A percentile compares a stretch with the other conserved stretches of the same genome.
These are phyloP conservation scores for Pholiota adiposa DNA, from an alignment of 1,284 basidiomycete genomes.

Conservation along the genomic window DNA sequence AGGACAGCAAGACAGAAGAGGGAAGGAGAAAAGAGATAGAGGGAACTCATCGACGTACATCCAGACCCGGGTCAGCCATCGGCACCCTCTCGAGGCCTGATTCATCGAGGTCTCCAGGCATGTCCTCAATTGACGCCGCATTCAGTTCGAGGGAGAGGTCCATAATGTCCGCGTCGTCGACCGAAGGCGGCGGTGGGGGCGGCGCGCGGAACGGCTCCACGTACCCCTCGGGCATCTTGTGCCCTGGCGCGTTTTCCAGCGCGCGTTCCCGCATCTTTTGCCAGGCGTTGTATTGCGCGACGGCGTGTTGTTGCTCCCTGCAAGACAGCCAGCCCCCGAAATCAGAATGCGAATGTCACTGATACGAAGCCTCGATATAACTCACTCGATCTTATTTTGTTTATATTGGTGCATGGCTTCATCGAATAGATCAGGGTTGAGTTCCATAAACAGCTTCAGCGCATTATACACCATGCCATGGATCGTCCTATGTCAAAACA, in stretches of 20 bases:
- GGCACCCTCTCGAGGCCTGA: conserved; percentile 86
- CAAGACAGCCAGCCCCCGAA: background rate
- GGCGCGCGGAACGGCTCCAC: conserved; percentile 67
- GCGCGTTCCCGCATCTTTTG: conserved; percentile 78
- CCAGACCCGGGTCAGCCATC: conserved; percentile 86
- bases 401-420: conserved; percentile 95
- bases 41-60: conserved; percentile 57
- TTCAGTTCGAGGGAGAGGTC: conserved; percentile 89
- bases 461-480: conserved; percentile 99
- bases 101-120: conserved; percentile 77
- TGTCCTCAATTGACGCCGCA: conserved; percentile 83
- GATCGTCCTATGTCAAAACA: conserved; percentile 75
- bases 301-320: conserved; percentile 85
- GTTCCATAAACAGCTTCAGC: conserved; percentile 98
- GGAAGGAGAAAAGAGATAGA: background rate
- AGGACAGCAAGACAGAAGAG: background rate
- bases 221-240: conserved; percentile 69
- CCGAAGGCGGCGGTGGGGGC: conserved; percentile 76
- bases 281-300: conserved; percentile 85
- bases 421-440: conserved; percentile 96
- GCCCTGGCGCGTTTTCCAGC: conserved; percentile 66
- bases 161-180: conserved; percentile 83
- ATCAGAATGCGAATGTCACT: conserved; percentile 8
- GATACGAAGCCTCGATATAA: conserved; percentile 18
- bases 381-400: conserved; percentile 84